Base-by-base conservation (phyloP, 2,329 filamentous ascomycete species). In the Neofusicoccum kwambonambiense region DNA sequence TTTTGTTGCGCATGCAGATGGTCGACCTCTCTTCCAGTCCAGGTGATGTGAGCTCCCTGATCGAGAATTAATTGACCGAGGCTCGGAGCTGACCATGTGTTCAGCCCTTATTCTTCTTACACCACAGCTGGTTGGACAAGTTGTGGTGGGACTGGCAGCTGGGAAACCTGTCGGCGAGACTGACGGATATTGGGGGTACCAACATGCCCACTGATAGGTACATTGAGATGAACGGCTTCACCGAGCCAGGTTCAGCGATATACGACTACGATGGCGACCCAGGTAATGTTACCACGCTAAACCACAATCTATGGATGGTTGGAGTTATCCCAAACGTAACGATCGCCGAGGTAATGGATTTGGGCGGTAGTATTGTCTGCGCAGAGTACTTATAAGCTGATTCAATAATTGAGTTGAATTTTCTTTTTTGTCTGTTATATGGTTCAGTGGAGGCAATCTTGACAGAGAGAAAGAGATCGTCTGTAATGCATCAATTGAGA, bases 111-210 rank as follows among this genome's bases (percentile, higher is more conserved):
- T 82, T 82, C 70, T 81, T 74, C 69, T 71, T 79, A 22, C 79
- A 81, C 67, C 80, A 82, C 62, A 75, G 72, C 12, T 74, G 76
- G 68, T 75, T 82, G 35, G 80, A 82, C 67, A 72, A 77, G 4
- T 68, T 76, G 2, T 82, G 74, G 73, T 79, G 77, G 77, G 76
- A 78, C 17, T 82, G 80, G 80, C 79, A 82, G 71, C 76, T 74
- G 51, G 67, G 76, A 35, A 71, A 80, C 41, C n/a, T 66, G 17
- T 15, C 64, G 1, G 35, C 52, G 4, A 50, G 66, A 4, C 41
- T 64, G 15, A 64, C 52, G 8, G 66, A 66, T 41, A 66, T 66
- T 35, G 35, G 34, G 1, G 66, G 66, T 4, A 37, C 27, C 5
- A 66, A 67, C 31, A 52, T 64, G 19, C 60, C 61, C 12, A 47